Evolutionary conservation across 1,284 basidiomycete genomes (phyloP), one percentile per base, ranked within the genome.

Genomic region (Ganoderma multipileum): DNA sequence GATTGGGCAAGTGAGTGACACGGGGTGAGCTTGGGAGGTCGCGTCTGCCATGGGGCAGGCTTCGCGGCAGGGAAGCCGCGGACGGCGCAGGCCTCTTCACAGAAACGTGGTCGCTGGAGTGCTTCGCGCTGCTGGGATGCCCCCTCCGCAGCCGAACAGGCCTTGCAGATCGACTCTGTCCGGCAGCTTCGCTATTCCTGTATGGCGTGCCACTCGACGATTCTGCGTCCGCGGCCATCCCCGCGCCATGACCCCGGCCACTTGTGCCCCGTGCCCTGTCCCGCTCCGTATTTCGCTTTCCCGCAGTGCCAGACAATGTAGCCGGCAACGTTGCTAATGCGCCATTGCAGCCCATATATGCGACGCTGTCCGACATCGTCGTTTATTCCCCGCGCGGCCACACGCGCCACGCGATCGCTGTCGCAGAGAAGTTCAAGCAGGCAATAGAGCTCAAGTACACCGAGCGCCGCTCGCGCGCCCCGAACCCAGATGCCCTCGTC

Each of bases 291-390:
- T 59, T 11, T 23, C 20, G 55, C 12, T 36, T 20, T 23, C 16
- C 28, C 44, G 26, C 47, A n/a, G 58, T 39, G 58, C 23, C 4
- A 52, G 14, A 36, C n/a, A 16, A 36, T 30, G 47, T 38, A n/a
- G 16, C 11, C 20, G 14, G 55, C 41, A 14, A 28, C 41, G 58
- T 68, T 47, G 71, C 74, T 75, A 65, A 74, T 70, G 7, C 50
- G n/a, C 62, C 26, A 26, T 65, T 66, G 60, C 81, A 84, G 83
- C 87, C 87, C 75, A 95, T 97, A 74, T 96, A 96, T 77, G 91
- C 95, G 0, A 93, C 94, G 1, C 85, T 98, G 50, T 95, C 94
- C 61, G 96, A 98, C 78, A 89, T 98, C 70, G 89, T 97, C 70
- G 83, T 97, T 60, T 97, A 97, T 80, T 93, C 92, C 4, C 89